Percentiles rank a stretch among this genome's conserved stretches.
Conservation (phyloP, 2,329 filamentous ascomycete genomes). For the Aphanoascus verrucosus region DNA sequence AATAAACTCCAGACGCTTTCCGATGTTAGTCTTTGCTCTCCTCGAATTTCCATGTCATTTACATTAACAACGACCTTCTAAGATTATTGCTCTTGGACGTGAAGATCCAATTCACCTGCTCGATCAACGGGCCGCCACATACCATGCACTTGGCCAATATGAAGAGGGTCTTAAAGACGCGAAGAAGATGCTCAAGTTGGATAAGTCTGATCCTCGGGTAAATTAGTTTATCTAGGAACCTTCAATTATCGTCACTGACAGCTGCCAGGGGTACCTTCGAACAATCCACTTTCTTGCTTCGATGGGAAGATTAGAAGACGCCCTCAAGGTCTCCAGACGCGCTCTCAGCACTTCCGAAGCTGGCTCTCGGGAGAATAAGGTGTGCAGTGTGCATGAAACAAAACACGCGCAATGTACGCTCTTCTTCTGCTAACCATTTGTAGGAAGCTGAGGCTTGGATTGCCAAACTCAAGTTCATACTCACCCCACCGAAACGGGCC, state of each 20-base stretch:
- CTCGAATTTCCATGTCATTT: background rate
- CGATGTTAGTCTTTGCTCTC: slow-evolving; percentile 23
- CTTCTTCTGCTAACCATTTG: slow-evolving; percentile 8
- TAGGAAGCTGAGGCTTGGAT: slow-evolving; percentile 39
- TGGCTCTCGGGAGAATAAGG: slow-evolving; percentile 28
- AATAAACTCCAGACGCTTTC: slow-evolving; percentile 36
- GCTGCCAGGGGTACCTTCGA: slow-evolving; percentile 43
- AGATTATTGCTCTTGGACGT: slow-evolving; percentile 31
- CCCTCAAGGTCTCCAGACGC: slow-evolving; percentile 47
- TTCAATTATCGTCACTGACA: background rate
- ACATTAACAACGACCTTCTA: slow-evolving; percentile 5
- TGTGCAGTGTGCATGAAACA: slow-evolving; percentile 20
- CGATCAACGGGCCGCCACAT: slow-evolving; percentile 47
- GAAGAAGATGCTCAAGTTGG: slow-evolving; percentile 45
- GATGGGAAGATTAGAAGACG: slow-evolving; percentile 43
- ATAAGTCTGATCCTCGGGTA: slow-evolving; percentile 43
- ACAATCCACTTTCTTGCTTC: slow-evolving; percentile 39
- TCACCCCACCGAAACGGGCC: slow-evolving; percentile 17
- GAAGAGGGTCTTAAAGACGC: slow-evolving; percentile 46
- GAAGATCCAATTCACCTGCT: slow-evolving; percentile 34
- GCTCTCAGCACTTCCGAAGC: slow-evolving; percentile 44
- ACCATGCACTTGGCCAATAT: slow-evolving; percentile 44
- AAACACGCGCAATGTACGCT: slow-evolving; percentile 4
- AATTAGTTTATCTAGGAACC: background rate
- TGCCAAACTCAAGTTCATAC: slow-evolving; percentile 31